Evolutionary conservation across 2,329 filamentous ascomycete genomes (phyloP), one percentile per base, ranked within the genome.

Genomic region (Bimuria novae-zelandiae): DNA sequence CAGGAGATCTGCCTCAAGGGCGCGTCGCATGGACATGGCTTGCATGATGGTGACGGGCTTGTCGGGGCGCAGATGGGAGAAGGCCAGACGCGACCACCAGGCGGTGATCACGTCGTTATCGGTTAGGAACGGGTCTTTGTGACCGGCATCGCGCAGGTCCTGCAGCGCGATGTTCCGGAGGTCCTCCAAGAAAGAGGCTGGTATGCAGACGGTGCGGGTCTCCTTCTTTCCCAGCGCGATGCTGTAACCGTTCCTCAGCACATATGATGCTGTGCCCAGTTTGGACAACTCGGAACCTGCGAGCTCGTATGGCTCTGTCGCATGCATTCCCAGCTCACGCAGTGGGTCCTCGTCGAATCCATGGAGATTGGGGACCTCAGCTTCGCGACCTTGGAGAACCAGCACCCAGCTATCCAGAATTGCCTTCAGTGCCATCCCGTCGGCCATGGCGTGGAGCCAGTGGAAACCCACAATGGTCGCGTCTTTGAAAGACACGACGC

Each of bases 11-110:
- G 7, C 14, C 19, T 35, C 29, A 5, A 45, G 29, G 4, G 42
- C 42, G 11, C 29, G 29, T 12, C 42, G 42, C n/a, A 45, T 35
- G 10, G 42, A 45, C 47, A 49, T 49, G 30, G 47, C 47, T 41
- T 49, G 47, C 36, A 49, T 42, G 5, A 49, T 42, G 16, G 47
- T 49, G 3, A 41, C 36, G 6, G 36, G 36, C 25, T 49, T 41
- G 4, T 41, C 36, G 4, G 47, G 37, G 7, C 25, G 36, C 16
- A 49, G 17, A 14, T 49, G 47, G 7, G 47, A 42, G 42, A 45
- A 45, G 17, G 42, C 42, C 3, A 45, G 29, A n/a, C 29, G 29
- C 21, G 42, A 45, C 29, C 35, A 45, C 42, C 42, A 45, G 14
- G 42, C 42, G 35, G 42, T 45, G 17, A 45, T 33, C 17, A 45